A percentile compares a stretch with the other conserved stretches of the same genome.
Conservation (phyloP, 1,284 basidiomycete species). For the Flammula alnicola region DNA sequence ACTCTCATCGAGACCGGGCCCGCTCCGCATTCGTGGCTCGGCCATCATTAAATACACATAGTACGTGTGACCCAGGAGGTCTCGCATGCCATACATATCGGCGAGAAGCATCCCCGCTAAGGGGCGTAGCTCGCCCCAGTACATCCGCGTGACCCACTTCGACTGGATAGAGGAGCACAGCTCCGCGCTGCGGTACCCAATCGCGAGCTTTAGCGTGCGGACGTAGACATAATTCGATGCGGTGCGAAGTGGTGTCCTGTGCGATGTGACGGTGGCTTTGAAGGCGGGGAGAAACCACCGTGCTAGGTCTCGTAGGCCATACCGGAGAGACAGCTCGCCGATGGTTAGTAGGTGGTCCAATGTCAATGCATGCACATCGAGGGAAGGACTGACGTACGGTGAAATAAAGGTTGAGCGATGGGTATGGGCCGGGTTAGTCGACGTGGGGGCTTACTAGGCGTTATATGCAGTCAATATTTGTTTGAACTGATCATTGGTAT, state of each 20-base stretch:
- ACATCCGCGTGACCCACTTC: constrained; percentile 34
- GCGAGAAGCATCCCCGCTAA: constrained; percentile 33
- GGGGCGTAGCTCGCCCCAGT: constrained; percentile 31
- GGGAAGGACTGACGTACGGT: constrained; percentile 25
- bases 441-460: no score
- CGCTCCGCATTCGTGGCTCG: constrained; percentile 17
- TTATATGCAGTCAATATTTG: constrained; percentile 21
- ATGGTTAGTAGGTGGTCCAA: constrained; percentile 32
- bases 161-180: constrained; percentile 27
- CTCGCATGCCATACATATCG: constrained; percentile 26
- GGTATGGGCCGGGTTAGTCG: constrained; percentile 2
- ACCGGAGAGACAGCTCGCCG: constrained; percentile 30
- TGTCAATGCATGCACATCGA: constrained; percentile 22
- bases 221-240: constrained; percentile 28
- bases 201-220: constrained; percentile 31
- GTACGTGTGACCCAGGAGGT: constrained; percentile 35
- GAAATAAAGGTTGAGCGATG: no score
- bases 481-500: constrained; percentile 23
- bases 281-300: constrained; percentile 30
- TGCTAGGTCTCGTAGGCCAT: constrained; percentile 24
- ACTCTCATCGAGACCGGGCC: constrained; percentile 16
- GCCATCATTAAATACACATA: constrained; percentile 34
- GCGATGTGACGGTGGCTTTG: constrained; percentile 16
- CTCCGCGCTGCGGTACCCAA: constrained; percentile 21
- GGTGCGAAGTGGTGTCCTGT: constrained; percentile 27